Percentiles rank a stretch among this genome's conserved stretches.
phyloP scores from a whole-genome alignment of 2,329 filamentous ascomycete species.

The Cercospora nicotianae region DNA sequence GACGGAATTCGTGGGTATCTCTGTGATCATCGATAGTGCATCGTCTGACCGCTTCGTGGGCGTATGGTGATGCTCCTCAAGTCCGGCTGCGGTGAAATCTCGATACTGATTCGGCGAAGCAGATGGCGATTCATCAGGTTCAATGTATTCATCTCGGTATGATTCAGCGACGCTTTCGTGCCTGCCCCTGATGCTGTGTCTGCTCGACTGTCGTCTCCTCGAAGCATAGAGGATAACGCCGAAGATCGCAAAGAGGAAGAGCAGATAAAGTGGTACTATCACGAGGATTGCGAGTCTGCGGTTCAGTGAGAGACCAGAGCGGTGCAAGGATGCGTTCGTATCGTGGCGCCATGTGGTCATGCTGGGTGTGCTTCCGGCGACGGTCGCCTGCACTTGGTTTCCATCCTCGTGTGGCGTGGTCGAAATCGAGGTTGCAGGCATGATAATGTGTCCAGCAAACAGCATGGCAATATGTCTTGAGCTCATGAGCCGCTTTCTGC shows the following conservation, averaged over 20 bases:
- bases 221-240: conserved; percentile 13
- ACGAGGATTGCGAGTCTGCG: conserved; percentile 12
- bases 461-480: neutral
- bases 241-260: conserved; percentile 10
- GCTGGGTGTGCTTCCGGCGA: neutral
- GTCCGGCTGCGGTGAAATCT: neutral
- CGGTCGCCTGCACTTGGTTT: neutral
- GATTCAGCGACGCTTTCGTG: neutral
- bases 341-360: neutral
- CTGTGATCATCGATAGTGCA: conserved; percentile 5
- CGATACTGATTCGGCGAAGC: neutral
- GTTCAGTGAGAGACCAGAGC: conserved; percentile 3
- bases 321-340: neutral
- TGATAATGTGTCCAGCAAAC: neutral
- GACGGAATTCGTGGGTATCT: conserved; percentile 1
- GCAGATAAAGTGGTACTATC: conserved; percentile 12
- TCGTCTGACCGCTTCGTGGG: neutral
- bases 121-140: neutral
- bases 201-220: conserved; percentile 7
- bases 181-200: neutral
- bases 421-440: neutral
- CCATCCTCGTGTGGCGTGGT: neutral
- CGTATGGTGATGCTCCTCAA: neutral
- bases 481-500: neutral
- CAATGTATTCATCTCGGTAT: neutral